Evolutionary conservation across 768 basidiomycete species (phyloP), one percentile per base, ranked within the genome.

Genomic region (Tremella mesenterica): DNA sequence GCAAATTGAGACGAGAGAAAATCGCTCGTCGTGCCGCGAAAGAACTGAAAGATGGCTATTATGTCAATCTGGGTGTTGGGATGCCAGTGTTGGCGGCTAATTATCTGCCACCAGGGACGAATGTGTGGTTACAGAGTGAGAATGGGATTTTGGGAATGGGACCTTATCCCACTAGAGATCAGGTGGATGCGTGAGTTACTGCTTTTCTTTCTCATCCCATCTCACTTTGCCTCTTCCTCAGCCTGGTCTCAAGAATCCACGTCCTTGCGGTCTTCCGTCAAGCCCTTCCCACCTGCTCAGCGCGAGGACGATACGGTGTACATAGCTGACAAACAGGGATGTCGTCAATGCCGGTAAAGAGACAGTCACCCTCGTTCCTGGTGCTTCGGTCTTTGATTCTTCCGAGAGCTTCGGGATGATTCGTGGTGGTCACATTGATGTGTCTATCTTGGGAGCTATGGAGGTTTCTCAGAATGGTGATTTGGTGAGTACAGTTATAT

Each of bases 371-470:
- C 45, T 57, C 20, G 50, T 52, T 20, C 56, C 56, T 0, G 56
- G 56, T 29, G 50, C 56, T 2, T 25, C 50, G 14, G 50, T 52
- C n/a, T 57, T 63, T 27, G 65, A 59, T 25, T 57, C 55, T 0
- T 51, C 50, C 23, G 44, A 60, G 21, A 33, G 46, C 33, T 54
- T 59, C 30, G 44, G 47, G 10, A 52, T 54, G 53, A 56, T 59
- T 50, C 30, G 53, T 20, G 54, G 54, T 30, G 50, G 58, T 30
- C 56, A 57, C 27, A 38, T 57, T 28, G 56, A 88, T 93, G 86
- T 93, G 46, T 83, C 90, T 5, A 91, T 96, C 65, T 81, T 96
- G 46, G 92, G 92, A 26, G 69, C 69, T n/a, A 88, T 96, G 87
- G 84, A 96, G 78, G 92, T 96, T 44, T 91, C 89, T 1, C 83